phyloP scores from a whole-genome alignment of 2,329 filamentous ascomycete genomes.

The Dactylonectria estremocensis region DNA sequence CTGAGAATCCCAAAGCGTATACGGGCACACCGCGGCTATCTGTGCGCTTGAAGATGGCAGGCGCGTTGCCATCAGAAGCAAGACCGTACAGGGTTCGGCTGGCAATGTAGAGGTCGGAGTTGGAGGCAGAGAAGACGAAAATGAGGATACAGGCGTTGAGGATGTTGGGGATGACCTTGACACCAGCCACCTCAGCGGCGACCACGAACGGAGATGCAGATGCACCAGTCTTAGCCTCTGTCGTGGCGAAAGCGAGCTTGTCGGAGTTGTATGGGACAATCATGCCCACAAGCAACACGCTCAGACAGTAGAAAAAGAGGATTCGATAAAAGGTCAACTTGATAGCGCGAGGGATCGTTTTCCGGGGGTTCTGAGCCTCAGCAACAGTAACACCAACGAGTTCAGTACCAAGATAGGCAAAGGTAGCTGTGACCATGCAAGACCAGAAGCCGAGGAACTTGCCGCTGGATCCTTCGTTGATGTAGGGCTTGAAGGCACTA shows the following conservation, averaged over 20 bases:
- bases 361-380: conserved; percentile 84
- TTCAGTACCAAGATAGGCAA: conserved; percentile 84
- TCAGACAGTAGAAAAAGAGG: conserved; percentile 83
- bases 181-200: conserved; percentile 77
- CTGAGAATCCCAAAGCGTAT: conserved; percentile 73
- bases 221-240: conserved; percentile 49
- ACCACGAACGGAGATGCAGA: conserved; percentile 81
- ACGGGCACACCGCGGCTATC: conserved; percentile 81
- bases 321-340: conserved; percentile 88
- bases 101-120: conserved; percentile 84
- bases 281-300: conserved; percentile 82
- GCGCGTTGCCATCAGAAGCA: conserved; percentile 79
- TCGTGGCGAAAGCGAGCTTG: conserved; percentile 72
- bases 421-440: conserved; percentile 82
- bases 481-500: conserved; percentile 56
- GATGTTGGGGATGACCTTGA: conserved; percentile 75
- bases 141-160: conserved; percentile 82
- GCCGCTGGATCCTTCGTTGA: conserved; percentile 55
- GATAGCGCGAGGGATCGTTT: conserved; percentile 83
- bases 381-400: conserved; percentile 84
- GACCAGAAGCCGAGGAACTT: conserved; percentile 77
- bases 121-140: conserved; percentile 84
- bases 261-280: conserved; percentile 79
- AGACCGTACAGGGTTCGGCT: conserved; percentile 82
- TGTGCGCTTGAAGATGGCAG: conserved; percentile 79